phyloP scores from a whole-genome alignment of 2,329 filamentous ascomycete species.

The Fusarium dlaminii region DNA sequence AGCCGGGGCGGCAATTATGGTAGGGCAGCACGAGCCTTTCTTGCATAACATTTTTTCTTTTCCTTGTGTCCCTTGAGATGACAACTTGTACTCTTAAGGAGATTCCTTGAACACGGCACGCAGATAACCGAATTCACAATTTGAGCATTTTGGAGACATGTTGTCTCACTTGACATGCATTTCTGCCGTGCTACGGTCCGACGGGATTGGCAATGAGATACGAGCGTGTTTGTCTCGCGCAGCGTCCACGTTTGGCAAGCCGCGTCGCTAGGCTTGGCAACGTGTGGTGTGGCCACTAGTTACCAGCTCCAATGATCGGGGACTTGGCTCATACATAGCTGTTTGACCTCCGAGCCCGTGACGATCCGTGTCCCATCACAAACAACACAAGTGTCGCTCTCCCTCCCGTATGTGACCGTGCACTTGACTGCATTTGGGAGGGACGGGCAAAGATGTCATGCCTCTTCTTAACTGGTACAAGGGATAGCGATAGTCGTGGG shows the following conservation, averaged over 20 bases:
- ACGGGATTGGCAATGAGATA: neutral
- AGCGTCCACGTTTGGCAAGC: conserved; percentile 12
- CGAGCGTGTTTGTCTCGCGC: conserved; percentile 15
- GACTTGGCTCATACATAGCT: neutral
- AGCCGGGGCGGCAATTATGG: neutral
- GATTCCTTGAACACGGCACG: neutral
- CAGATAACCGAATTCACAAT: conserved; percentile 26
- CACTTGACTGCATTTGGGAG: neutral
- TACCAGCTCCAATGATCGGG: conserved; percentile 1
- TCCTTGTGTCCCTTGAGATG: neutral
- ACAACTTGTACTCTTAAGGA: neutral
- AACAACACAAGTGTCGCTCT: neutral
- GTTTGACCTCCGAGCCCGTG: conserved; percentile 5
- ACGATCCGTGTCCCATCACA: conserved; percentile 7
- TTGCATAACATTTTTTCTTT: conserved; percentile 1
- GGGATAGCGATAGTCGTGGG: conserved; percentile 8
- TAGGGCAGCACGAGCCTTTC: neutral
- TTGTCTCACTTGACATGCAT: conserved; percentile 16
- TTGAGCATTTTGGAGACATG: conserved; percentile 5
- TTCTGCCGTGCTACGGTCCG: neutral
- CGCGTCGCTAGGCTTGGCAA: conserved; percentile 26
- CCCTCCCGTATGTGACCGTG: neutral
- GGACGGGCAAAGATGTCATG: neutral
- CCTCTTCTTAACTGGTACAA: neutral
- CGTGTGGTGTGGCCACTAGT: conserved; percentile 24